Evolutionary conservation across 106 monocot genomes (phyloP), one percentile per base, ranked within the genome.

Genomic region (Dactylorhiza incarnata): DNA sequence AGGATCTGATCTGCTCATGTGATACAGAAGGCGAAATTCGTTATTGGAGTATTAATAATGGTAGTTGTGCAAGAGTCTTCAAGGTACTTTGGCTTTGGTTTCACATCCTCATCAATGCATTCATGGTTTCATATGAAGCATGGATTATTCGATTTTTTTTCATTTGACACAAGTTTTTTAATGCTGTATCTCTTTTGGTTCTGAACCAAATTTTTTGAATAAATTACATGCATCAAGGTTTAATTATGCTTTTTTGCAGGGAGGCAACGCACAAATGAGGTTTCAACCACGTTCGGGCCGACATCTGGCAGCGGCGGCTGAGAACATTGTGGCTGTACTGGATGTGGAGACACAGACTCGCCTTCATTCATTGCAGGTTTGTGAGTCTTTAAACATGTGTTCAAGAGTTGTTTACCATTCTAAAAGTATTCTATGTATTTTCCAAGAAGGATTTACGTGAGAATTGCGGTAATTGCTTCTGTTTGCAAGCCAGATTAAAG

Each of bases 31-130:
- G 89, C 20, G 92, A 92, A 66, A 89, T 92, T 43, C 92, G 92
- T 7, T 92, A 83, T 59, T 92, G 92, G 92, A 89, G 92, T 74
- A 89, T 92, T 37, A 92, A 89, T n/a, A 85, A 92, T 82, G 87
- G 87, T 22, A 92, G 74, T 17, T 87, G 81, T 74, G 75, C 84
- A 29, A 68, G 83, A 76, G 81, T 89, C 56, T 87, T 85, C 55
- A 87, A 92, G 92, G 92, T 92, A 78, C 8, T 69, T 46, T 44
- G 15, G 9, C 45, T 69, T 69, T 44, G 4, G 5, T 45, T 69
- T 52, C 7, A 69, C 14, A 7, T 46, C 37, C 37, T 69, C 45
- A 16, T 44, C 29, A 22, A 26, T 65, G n/a, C 29, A 4, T 65
- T 65, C 13, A 65, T 26, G 12, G 12, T 13, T 65, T 65, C 29